Evolutionary conservation across 106 monocot species (phyloP).

Genomic region (Apostasia ramifera): DNA sequence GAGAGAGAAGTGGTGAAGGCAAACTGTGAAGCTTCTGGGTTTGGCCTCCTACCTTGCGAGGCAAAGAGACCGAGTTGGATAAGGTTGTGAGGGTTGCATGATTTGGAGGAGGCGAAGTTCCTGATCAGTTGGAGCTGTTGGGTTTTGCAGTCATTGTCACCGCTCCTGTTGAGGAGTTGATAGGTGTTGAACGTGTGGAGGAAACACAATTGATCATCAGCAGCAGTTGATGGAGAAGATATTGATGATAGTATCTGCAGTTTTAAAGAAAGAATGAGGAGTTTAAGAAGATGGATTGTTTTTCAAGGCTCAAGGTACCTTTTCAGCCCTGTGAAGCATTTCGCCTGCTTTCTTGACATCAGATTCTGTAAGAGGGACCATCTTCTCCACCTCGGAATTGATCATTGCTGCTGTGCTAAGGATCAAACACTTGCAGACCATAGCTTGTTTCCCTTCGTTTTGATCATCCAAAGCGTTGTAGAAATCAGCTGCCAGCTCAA

Average conservation of each 20-base stretch:
- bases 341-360: conserved; percentile 64
- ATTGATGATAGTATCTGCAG: conserved; percentile 64
- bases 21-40: conserved; percentile 50
- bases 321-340: conserved; percentile 67
- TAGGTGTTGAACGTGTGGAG: conserved; percentile 73
- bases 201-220: conserved; percentile 26
- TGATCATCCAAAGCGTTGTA: conserved; percentile 24
- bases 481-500: conserved; percentile 78
- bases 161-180: conserved; percentile 50
- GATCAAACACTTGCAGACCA: conserved; percentile 65
- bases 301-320: conserved; percentile 30
- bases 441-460: conserved; percentile 24
- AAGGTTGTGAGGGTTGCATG: conserved; percentile 47
- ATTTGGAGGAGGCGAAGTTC: conserved; percentile 54
- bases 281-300: neutral
- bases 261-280: neutral
- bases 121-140: conserved; percentile 78
- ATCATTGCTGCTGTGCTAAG: conserved; percentile 57
- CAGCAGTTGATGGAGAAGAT: conserved; percentile 10
- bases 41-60: conserved; percentile 33
- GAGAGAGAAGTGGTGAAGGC: conserved; percentile 55
- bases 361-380: conserved; percentile 28
- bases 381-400: conserved; percentile 47
- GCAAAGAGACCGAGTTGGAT: conserved; percentile 66
- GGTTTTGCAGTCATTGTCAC: conserved; percentile 11